phyloP scores from a whole-genome alignment of 768 basidiomycete genomes.

The Tricholoma bakamatsutake region DNA sequence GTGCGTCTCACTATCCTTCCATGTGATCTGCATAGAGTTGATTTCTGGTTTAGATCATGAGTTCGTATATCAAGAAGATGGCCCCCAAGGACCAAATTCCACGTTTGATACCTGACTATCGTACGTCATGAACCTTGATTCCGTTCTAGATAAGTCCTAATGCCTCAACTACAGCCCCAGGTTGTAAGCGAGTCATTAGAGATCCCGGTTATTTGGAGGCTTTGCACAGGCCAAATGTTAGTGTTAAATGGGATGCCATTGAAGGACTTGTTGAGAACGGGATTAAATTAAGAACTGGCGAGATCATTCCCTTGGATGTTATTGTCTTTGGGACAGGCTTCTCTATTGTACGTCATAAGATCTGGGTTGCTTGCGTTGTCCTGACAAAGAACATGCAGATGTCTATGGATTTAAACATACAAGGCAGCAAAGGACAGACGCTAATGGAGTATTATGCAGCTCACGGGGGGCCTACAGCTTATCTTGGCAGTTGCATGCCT shows the following conservation, averaged over 20 bases:
- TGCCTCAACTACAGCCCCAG: slow-evolving; percentile 34
- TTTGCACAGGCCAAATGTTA: slow-evolving; percentile 48
- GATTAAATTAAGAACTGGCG: slow-evolving; percentile 41
- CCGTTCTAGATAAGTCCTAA: neutral
- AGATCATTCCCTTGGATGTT: slow-evolving; percentile 47
- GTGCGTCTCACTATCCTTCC: slow-evolving; percentile 15
- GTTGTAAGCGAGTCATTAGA: slow-evolving; percentile 60
- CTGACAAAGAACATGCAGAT: slow-evolving; percentile 24
- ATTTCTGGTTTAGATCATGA: slow-evolving; percentile 27
- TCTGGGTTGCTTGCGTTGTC: neutral
- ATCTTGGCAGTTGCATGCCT: slow-evolving; percentile 47
- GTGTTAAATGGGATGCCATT: slow-evolving; percentile 42
- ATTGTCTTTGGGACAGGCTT: slow-evolving; percentile 56
- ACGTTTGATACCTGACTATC: slow-evolving; percentile 45
- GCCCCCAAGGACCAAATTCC: slow-evolving; percentile 44
- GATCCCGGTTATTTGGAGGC: slow-evolving; percentile 54
- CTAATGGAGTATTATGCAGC: slow-evolving; percentile 40
- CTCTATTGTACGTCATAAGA: slow-evolving; percentile 24
- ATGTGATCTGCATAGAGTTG: neutral
- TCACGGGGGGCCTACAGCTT: slow-evolving; percentile 46
- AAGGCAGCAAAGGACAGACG: slow-evolving; percentile 36
- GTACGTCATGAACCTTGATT: slow-evolving; percentile 24
- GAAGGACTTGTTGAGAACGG: slow-evolving; percentile 45
- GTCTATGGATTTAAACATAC: slow-evolving; percentile 28
- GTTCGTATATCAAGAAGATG: slow-evolving; percentile 38